phyloP scores from a whole-genome alignment of 2,329 filamentous ascomycete species.

The Emergomyces africanus region DNA sequence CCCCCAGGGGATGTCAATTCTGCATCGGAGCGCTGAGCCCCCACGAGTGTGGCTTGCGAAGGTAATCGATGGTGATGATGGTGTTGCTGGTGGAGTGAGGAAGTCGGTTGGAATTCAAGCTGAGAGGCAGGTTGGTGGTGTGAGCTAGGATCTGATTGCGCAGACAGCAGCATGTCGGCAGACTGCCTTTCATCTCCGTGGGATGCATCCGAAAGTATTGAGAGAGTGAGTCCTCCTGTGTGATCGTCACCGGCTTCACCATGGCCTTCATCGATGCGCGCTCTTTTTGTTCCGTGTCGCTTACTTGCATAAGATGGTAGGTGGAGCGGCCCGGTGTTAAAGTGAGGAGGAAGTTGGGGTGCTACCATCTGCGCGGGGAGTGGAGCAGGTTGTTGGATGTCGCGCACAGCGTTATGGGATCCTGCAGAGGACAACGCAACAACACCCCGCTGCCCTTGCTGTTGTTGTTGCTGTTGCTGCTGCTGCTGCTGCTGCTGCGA shows the following conservation, averaged over 20 bases:
- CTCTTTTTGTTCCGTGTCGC: constrained; percentile 23
- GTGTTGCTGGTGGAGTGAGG: constrained; percentile 37
- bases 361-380: constrained; percentile 22
- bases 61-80: constrained; percentile 77
- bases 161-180: constrained; percentile 23
- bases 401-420: constrained; percentile 18
- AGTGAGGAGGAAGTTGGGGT: constrained; percentile 24
- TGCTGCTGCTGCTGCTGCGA: constrained; percentile 21
- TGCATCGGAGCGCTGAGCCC: constrained; percentile 53
- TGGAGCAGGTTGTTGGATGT: constrained; percentile 22
- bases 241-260: constrained; percentile 16
- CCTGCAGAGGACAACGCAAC: constrained; percentile 21
- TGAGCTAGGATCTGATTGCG: constrained; percentile 20
- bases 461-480: constrained; percentile 12
- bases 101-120: constrained; percentile 27
- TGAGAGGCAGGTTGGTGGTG: constrained; percentile 17
- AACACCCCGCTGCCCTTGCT: constrained; percentile 17
- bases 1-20: constrained; percentile 29
- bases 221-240: constrained; percentile 20
- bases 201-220: constrained; percentile 21
- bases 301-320: constrained; percentile 15
- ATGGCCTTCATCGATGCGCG: constrained; percentile 20
- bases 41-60: constrained; percentile 53
- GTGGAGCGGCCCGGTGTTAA: constrained; percentile 21
- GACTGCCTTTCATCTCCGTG: constrained; percentile 20